phyloP scores from a whole-genome alignment of 345 rosid genomes.

The Clausena lansium region DNA sequence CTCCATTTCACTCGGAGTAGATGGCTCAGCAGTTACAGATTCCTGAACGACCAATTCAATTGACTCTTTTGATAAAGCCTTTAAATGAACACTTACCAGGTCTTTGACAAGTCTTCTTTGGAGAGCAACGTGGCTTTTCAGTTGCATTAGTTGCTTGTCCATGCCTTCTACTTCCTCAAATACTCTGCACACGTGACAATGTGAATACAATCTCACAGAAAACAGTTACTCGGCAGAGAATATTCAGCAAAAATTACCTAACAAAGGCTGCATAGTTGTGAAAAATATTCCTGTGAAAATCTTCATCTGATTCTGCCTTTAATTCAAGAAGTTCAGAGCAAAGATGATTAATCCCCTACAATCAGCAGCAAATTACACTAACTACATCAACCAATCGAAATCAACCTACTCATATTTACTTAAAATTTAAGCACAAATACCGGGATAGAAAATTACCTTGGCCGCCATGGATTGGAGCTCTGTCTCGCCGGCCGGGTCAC shows the following conservation, averaged over 20 bases:
- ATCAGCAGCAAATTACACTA: not conserved
- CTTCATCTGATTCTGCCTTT: slow-evolving; percentile 57
- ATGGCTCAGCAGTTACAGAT: slow-evolving; percentile 24
- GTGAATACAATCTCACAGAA: not conserved
- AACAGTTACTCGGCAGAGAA: not conserved
- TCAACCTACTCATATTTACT: not conserved
- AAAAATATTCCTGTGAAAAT: slow-evolving; percentile 43
- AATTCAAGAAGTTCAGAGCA: slow-evolving; percentile 56
- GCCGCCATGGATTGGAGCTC: slow-evolving; percentile 58
- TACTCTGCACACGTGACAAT: slow-evolving; percentile 33
- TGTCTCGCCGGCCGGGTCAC: slow-evolving; percentile 27
- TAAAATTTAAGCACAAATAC: not conserved
- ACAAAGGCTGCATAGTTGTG: slow-evolving; percentile 44
- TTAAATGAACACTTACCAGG: slow-evolving; percentile 32
- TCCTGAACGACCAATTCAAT: slow-evolving; percentile 28
- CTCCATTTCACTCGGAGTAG: slow-evolving; percentile 28
- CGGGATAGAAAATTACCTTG: slow-evolving; percentile 28
- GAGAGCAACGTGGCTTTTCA: slow-evolving; percentile 39
- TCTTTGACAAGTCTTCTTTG: slow-evolving; percentile 47
- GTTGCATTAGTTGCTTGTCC: slow-evolving; percentile 41
- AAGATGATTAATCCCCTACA: slow-evolving; percentile 55
- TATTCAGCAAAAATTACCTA: slow-evolving; percentile 30
- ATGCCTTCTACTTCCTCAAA: slow-evolving; percentile 43
- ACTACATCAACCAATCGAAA: not conserved
- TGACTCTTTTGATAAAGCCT: slow-evolving; percentile 32